Evolutionary conservation across 2,329 filamentous ascomycete species (phyloP).

Genomic region (Cladosporium sp.): DNA sequence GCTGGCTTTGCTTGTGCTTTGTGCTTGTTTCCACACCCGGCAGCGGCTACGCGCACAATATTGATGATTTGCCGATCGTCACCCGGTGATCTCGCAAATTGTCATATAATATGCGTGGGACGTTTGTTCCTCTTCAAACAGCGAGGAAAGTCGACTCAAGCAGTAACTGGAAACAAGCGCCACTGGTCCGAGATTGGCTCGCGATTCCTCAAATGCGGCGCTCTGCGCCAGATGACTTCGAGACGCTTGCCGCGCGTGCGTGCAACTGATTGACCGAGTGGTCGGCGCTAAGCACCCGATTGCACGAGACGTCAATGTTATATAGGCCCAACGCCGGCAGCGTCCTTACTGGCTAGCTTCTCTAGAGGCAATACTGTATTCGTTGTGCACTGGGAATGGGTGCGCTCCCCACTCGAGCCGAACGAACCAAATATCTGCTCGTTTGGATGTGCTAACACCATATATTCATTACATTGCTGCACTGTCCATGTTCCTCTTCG

Average conservation of each 20-base stretch:
- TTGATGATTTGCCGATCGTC: not conserved
- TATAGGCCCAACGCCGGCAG: not conserved
- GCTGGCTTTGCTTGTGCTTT: not conserved
- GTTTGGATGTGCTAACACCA: not conserved
- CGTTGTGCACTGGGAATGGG: not conserved
- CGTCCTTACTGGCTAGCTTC: not conserved
- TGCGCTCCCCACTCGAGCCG: not conserved
- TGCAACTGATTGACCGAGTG: slow-evolving; percentile 1
- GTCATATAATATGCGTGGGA: not conserved
- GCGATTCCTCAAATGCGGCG: not conserved
- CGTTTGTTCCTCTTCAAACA: not conserved
- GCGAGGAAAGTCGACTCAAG: not conserved
- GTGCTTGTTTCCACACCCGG: not conserved
- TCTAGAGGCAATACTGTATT: not conserved
- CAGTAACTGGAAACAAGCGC: not conserved
- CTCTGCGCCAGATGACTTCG: not conserved
- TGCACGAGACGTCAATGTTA: not conserved
- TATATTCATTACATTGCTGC: not conserved
- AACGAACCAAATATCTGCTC: not conserved
- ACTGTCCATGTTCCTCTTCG: not conserved
- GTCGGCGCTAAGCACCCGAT: not conserved
- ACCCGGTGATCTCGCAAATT: not conserved
- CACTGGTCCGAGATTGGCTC: not conserved
- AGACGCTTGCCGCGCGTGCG: slow-evolving; percentile 6
- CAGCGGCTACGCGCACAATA: slow-evolving; percentile 9